Percentiles rank a stretch among this genome's conserved stretches.
These are phyloP conservation scores for Saksenaea oblongispora DNA, from an alignment of 371 early-diverging fungal species.

Conservation along the genomic window DNA sequence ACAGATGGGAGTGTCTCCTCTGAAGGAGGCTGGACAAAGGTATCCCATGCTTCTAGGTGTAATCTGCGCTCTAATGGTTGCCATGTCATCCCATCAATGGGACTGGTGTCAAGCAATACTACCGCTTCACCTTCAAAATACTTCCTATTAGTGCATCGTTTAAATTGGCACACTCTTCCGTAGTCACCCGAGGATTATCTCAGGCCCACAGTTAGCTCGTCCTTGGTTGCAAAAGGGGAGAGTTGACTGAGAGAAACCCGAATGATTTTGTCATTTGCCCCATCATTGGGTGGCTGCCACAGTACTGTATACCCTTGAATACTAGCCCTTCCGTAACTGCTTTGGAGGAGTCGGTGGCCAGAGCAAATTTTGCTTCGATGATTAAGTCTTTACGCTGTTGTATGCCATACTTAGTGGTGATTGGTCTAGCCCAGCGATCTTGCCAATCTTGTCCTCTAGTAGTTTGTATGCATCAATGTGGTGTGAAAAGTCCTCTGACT, in stretches of 20 bases:
- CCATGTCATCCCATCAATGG: not conserved
- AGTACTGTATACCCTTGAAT: not conserved
- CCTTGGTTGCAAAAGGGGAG: not conserved
- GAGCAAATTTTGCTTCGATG: not conserved
- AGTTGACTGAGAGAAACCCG: not conserved
- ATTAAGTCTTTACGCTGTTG: too few relatives aligned
- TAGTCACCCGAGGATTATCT: too few relatives aligned
- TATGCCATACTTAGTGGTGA: too few relatives aligned
- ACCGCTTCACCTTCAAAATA: not conserved
- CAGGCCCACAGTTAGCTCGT: too few relatives aligned
- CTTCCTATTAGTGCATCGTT: too few relatives aligned
- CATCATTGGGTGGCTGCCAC: not conserved
- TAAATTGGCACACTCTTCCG: too few relatives aligned
- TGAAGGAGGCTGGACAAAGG: not conserved
- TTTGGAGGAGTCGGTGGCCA: not conserved
- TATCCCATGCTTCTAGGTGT: not conserved
- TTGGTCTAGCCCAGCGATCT: too few relatives aligned
- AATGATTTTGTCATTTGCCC: not conserved
- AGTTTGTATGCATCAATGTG: not conserved
- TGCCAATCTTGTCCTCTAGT: not conserved
- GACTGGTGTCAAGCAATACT: not conserved
- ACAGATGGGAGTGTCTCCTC: not conserved
- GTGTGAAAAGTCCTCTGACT: not conserved
- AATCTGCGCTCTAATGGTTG: not conserved
- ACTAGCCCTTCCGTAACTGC: not conserved